These are phyloP conservation scores for Chlamydomonas reinhardtii DNA, from an alignment of 163 green algal species.

Conservation along the genomic window DNA sequence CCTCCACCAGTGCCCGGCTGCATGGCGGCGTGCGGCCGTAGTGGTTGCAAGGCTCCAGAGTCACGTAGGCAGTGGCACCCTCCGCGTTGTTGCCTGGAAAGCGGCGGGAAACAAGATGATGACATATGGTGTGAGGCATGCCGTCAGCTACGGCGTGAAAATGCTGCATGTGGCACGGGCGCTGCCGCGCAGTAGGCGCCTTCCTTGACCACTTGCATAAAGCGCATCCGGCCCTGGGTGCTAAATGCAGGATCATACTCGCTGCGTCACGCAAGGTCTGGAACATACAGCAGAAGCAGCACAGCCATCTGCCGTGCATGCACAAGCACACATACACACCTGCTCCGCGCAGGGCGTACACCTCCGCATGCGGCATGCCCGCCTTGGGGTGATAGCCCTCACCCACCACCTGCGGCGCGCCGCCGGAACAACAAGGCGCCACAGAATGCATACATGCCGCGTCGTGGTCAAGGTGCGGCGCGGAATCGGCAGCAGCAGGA, in stretches of 20 bases:
- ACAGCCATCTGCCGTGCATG: neutral
- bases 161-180: too few species aligned
- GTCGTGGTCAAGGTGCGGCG: neutral
- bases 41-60: conserved; percentile 98
- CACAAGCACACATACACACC: conserved; percentile 51
- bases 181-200: too few species aligned
- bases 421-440: too few species aligned
- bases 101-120: neutral
- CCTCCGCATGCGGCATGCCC: conserved; percentile 97
- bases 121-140: too few species aligned
- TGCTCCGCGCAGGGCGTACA: conserved; percentile 94
- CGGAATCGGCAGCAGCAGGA: too few species aligned
- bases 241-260: too few species aligned
- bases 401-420: conserved; percentile 84
- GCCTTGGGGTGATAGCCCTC: conserved; percentile 96
- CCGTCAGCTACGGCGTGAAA: too few species aligned
- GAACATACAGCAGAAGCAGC: too few species aligned
- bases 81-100: conserved; percentile 65
- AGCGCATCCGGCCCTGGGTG: too few species aligned
- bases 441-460: neutral
- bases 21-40: conserved; percentile 96
- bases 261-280: too few species aligned
- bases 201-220: too few species aligned
- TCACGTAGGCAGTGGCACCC: conserved; percentile 98
- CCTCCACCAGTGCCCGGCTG: conserved; percentile 91